A percentile compares a stretch with the other conserved stretches of the same genome.
phyloP scores from a whole-genome alignment of 148 eudicot genomes.

The Heliosperma pusillum region DNA sequence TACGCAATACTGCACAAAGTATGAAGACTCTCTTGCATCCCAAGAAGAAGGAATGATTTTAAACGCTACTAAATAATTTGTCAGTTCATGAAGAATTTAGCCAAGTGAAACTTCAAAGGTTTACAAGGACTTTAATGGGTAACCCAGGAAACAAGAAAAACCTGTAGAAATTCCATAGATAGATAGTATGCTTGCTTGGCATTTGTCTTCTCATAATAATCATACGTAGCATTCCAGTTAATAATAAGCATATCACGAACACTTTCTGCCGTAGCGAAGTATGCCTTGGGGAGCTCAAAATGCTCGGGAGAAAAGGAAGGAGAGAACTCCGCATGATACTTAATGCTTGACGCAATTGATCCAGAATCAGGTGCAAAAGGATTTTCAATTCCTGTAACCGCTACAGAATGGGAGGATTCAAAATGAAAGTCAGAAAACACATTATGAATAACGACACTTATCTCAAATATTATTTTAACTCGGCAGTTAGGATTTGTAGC shows the following conservation, averaged over 20 bases:
- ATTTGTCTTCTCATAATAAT: slow-evolving; percentile 66
- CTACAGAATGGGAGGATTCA: background rate
- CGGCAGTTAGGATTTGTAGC: background rate
- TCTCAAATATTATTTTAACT: background rate
- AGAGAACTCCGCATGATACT: slow-evolving; percentile 85
- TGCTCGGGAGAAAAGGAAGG: slow-evolving; percentile 71
- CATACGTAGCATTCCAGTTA: slow-evolving; percentile 91
- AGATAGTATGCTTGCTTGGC: slow-evolving; percentile 91
- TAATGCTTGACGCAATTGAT: slow-evolving; percentile 50
- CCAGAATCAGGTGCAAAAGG: slow-evolving; percentile 24
- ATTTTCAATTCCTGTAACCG: background rate
- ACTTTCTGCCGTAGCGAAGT: slow-evolving; percentile 88
- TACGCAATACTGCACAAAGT: background rate
- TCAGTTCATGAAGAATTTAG: background rate
- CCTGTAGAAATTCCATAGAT: slow-evolving; percentile 98
- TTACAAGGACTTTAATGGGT: too few species aligned
- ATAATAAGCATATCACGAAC: slow-evolving; percentile 75
- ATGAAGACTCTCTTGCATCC: background rate
- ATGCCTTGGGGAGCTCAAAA: slow-evolving; percentile 80
- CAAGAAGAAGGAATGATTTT: background rate
- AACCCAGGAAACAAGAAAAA: too few species aligned
- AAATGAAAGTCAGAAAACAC: background rate
- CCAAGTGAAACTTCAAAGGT: background rate
- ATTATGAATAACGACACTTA: background rate
- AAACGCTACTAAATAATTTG: background rate